phyloP scores from a whole-genome alignment of 2,329 filamentous ascomycete species.

The Fusarium irregulare region DNA sequence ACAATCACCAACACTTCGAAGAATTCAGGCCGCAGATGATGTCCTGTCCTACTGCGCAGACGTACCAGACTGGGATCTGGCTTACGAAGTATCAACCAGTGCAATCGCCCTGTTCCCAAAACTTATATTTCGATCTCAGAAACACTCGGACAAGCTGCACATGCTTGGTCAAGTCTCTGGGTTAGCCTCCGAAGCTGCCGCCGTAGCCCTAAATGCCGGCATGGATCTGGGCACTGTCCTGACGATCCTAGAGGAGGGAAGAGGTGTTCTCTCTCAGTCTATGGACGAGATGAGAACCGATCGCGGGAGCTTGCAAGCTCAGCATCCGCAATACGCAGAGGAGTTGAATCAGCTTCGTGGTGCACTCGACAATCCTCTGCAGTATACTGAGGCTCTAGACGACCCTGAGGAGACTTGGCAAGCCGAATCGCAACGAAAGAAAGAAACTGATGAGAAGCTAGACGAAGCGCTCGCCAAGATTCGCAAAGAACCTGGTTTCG shows the following conservation, averaged over 20 bases:
- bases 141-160: background rate
- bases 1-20: background rate
- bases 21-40: background rate
- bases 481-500: background rate
- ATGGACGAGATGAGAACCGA: conserved; percentile 1
- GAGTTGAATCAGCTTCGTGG: background rate
- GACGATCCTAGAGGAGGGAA: background rate
- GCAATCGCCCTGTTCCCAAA: background rate
- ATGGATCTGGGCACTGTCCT: background rate
- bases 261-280: background rate
- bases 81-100: background rate
- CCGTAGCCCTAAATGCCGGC: background rate
- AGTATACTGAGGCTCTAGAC: background rate
- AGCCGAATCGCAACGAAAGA: background rate
- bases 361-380: background rate
- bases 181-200: background rate
- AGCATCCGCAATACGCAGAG: background rate
- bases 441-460: background rate
- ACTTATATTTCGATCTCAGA: background rate
- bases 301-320: background rate
- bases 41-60: background rate
- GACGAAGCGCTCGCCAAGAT: background rate
- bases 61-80: background rate
- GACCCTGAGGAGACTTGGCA: background rate
- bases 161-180: background rate